Evolutionary conservation across 1,284 basidiomycete genomes (phyloP), one percentile per base, ranked within the genome.

Genomic region (Cystobasidiaceae sp.): DNA sequence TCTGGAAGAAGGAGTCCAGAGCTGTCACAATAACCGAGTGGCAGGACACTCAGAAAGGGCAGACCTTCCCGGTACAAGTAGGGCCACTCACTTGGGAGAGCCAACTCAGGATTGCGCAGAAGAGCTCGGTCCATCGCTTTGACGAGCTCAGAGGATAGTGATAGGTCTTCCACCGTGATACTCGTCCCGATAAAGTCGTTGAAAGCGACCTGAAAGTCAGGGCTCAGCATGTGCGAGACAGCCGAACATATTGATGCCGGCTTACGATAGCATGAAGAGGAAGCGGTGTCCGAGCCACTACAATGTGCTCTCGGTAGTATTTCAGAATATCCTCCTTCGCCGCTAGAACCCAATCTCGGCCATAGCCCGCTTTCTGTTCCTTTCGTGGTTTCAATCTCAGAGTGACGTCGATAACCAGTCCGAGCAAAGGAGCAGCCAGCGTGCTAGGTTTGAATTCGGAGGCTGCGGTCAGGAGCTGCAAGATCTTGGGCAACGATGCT

Each of bases 121-220:
- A 90, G 74, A 0, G 86, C 82, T 70, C 89, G 90, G 72, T 90
- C 88, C 62, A 87, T 82, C 0, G 81, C 80, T 0, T 89, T 76
- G 37, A 90, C 77, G 0, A 75, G 71, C 13, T 76, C 73, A 32
- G 39, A 37, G n/a, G 34, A 56, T 23, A 59, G 19, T 2, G 74
- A 74, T 33, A 90, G 78, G 46, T 87, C 84, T 0, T 81, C 79
- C 1, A 79, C 73, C 0, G 79, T 79, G 6, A 88, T 73, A 50
- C 79, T 82, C 0, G 76, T 80, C 9, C 75, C 72, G 66, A 89
- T 81, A 75, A 90, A 87, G 67, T 85, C 86, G 45, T 64, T 50
- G 46, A 76, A 68, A 15, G 74, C 71, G 48, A 25, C 50, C 63
- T 69, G 62, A 11, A 55, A 39, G 11, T 11, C n/a, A 39, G 11